Evolutionary conservation across 805 yeast genomes (phyloP), one percentile per base, ranked within the genome.

Genomic region (Saturnispora zaruensis): DNA sequence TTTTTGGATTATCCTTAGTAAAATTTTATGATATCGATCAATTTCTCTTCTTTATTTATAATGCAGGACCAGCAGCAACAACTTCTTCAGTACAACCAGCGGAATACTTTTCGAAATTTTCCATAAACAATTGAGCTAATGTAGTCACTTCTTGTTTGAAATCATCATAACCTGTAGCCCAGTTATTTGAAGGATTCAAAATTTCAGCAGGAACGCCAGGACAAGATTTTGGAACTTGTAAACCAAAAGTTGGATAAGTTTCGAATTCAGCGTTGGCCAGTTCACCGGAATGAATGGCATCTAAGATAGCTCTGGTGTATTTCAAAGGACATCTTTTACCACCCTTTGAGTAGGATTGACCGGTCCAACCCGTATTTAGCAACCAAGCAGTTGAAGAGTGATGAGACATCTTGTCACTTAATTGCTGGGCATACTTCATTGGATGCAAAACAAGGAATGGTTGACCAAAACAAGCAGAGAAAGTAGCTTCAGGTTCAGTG

Each of bases 381-480:
- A 91, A 79, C 96, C 96, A 91, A 51, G 99, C 98, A 64, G 80
- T 79, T 48, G 97, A 89, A 60, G 82, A 82, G 75, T 90, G 93
- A 67, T 85, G 67, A 50, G 84, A 71, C 77, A 91, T 93, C 79
- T 90, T 91, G 69, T 87, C 91, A 50, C 96, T 83, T 63, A 91
- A 79, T 82, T 91, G 96, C 71, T 87, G 87, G 43, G 98, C 98
- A 71, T 91, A 91, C 70, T 83, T 84, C 90, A 91, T 91, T 69
- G 99, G 99, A 72, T 91, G 99, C 69, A 91, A 76, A 33, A 91
- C 97, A 72, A 91, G 77, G 85, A 91, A 91, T 57, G 99, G 99
- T 76, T 91, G 98, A 66, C 98, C 99, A 69, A 90, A 91, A 76
- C 99, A 91, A 49, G 99, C 96, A 54, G 96, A 87, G 81, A 91